Conservation (phyloP, 1,284 basidiomycete genomes). For the Rhodofomes roseus region DNA sequence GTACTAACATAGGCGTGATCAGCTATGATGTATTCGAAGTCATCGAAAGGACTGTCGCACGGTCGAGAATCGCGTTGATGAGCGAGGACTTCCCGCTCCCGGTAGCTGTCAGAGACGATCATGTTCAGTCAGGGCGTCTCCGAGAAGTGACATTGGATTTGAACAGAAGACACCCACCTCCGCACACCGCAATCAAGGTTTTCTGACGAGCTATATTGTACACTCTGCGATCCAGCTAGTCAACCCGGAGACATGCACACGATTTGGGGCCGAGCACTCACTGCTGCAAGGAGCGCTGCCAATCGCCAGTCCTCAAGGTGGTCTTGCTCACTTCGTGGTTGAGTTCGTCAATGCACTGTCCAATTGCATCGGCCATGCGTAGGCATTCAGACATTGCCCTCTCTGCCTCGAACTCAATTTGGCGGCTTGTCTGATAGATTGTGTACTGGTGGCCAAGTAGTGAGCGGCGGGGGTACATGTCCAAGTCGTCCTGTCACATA, state of each 20-base stretch:
- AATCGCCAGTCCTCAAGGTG: background rate
- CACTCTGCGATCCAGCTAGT: background rate
- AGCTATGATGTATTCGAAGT: background rate
- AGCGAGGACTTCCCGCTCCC: background rate
- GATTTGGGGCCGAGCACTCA: background rate
- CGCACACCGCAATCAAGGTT: background rate
- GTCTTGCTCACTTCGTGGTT: background rate
- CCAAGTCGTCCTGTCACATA: too few relatives aligned
- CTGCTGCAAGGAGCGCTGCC: background rate
- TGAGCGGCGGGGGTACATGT: background rate
- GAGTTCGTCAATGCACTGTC: background rate
- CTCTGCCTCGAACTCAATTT: background rate
- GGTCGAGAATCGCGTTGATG: background rate
- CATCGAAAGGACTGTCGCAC: background rate
- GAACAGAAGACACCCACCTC: background rate
- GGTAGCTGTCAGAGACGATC: background rate
- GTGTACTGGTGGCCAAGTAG: background rate
- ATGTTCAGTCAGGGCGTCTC: background rate
- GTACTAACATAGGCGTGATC: background rate
- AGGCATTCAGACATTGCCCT: background rate
- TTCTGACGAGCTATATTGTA: background rate
- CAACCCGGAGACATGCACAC: background rate
- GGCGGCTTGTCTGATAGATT: background rate
- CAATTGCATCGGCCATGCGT: background rate
- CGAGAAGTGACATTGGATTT: too few relatives aligned